These are phyloP conservation scores for Curvularia verruculosa DNA, from an alignment of 2,329 filamentous ascomycete genomes.

Conservation along the genomic window DNA sequence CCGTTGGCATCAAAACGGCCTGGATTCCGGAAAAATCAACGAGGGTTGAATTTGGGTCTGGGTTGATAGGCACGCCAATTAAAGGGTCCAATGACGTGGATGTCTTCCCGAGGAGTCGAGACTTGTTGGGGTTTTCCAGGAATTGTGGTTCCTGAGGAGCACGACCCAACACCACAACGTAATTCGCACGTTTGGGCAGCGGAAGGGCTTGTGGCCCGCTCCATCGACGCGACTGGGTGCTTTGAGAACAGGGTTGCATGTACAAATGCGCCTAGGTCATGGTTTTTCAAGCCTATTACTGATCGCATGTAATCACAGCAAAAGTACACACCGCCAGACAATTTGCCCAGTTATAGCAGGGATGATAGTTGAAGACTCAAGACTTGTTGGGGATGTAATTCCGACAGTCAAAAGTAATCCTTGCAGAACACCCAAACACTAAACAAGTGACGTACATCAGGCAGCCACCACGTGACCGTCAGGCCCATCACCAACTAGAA, in stretches of 20 bases:
- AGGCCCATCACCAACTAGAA: background rate
- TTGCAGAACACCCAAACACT: background rate
- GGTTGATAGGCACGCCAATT: constrained; percentile 15
- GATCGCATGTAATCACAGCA: background rate
- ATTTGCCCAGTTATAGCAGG: background rate
- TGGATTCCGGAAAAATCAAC: constrained; percentile 19
- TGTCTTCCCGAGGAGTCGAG: constrained; percentile 3
- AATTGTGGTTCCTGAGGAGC: constrained; percentile 9
- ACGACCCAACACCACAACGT: constrained; percentile 12
- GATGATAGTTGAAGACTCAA: background rate
- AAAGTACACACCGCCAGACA: background rate
- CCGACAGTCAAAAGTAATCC: background rate
- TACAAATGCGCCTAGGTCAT: background rate
- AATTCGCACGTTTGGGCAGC: background rate
- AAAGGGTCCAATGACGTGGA: constrained; percentile 16
- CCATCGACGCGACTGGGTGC: background rate
- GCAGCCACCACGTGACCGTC: background rate
- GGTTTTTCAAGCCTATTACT: background rate
- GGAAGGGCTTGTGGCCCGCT: background rate
- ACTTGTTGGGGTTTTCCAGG: constrained; percentile 11
- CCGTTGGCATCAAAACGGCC: constrained; percentile 32
- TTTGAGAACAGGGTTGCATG: background rate
- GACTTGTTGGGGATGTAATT: background rate
- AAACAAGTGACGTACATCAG: background rate
- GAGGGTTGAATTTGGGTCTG: constrained; percentile 21